These are phyloP conservation scores for Fraxinus greggii DNA, from an alignment of 305 asterid species.

Conservation along the genomic window DNA sequence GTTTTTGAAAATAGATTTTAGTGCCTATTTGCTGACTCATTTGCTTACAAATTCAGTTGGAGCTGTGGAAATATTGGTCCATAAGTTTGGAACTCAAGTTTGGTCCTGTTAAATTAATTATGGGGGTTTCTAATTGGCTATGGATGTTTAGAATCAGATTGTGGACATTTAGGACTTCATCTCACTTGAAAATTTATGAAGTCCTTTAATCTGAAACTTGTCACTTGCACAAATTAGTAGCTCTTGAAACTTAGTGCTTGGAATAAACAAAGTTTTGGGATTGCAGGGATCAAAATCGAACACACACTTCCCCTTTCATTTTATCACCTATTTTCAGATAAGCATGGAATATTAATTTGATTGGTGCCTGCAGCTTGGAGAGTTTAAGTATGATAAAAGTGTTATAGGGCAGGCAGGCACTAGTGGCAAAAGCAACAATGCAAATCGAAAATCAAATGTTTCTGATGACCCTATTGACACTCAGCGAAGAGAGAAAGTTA, in stretches of 20 bases:
- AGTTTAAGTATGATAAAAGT: slow-evolving; percentile 42
- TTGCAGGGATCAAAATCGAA: neutral
- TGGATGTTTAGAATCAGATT: neutral
- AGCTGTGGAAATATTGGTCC: neutral
- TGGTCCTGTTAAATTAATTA: neutral
- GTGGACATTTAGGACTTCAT: neutral
- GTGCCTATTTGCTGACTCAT: neutral
- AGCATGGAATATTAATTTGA: slow-evolving; percentile 14
- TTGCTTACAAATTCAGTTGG: neutral
- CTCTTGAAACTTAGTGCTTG: neutral
- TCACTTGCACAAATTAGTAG: neutral
- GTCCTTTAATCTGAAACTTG: neutral
- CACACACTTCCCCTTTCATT: neutral
- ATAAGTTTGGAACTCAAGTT: neutral
- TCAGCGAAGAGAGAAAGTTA: slow-evolving; percentile 75
- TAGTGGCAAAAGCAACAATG: slow-evolving; percentile 21
- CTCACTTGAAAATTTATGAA: neutral
- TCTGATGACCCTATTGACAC: slow-evolving; percentile 56
- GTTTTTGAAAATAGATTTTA: neutral
- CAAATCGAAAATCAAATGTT: slow-evolving; percentile 31
- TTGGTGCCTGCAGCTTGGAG: slow-evolving; percentile 59
- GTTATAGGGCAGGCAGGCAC: slow-evolving; percentile 27
- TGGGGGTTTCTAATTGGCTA: neutral
- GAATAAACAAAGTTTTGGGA: neutral
- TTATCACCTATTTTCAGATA: neutral